Conservation (phyloP, 306 rosid genomes). For the Aeschynomene evenia region DNA sequence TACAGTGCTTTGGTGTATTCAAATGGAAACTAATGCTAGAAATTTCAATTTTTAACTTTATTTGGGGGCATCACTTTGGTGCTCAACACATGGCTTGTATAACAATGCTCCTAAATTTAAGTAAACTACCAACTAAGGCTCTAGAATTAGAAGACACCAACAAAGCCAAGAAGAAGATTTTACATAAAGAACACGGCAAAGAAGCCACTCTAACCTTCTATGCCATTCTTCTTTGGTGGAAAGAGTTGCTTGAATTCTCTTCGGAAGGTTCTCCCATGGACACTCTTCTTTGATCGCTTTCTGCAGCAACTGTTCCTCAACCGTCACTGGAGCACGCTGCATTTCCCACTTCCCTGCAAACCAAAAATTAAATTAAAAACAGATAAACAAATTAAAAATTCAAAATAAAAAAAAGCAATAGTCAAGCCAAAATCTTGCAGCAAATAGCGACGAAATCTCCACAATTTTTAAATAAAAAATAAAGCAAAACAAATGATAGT, state of each 20-base stretch:
- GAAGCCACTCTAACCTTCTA: slow-evolving; percentile 56
- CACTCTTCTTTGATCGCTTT: slow-evolving; percentile 92
- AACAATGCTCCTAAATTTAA: background rate
- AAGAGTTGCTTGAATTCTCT: slow-evolving; percentile 75
- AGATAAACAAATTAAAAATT: background rate
- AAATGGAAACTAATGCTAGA: too few relatives aligned
- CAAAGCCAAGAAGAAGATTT: background rate
- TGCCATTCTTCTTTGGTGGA: slow-evolving; percentile 95
- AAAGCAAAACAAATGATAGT: background rate
- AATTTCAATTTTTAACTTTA: too few relatives aligned
- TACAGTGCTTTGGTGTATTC: too few relatives aligned
- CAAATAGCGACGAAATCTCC: background rate
- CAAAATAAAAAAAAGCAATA: background rate
- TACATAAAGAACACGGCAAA: background rate
- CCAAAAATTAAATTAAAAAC: background rate
- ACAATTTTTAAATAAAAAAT: background rate
- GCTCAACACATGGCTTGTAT: too few relatives aligned
- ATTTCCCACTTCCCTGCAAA: slow-evolving; percentile 45
- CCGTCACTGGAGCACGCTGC: slow-evolving; percentile 69
- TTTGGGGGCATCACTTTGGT: too few relatives aligned
- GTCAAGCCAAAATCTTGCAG: slow-evolving; percentile 11
- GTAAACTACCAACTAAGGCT: slow-evolving; percentile 6
- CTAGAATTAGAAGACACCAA: background rate
- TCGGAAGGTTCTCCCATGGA: slow-evolving; percentile 89
- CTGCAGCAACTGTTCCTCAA: slow-evolving; percentile 77